Evolutionary conservation across 2,329 filamentous ascomycete species (phyloP).

Genomic region (Monilinia fructigena): DNA sequence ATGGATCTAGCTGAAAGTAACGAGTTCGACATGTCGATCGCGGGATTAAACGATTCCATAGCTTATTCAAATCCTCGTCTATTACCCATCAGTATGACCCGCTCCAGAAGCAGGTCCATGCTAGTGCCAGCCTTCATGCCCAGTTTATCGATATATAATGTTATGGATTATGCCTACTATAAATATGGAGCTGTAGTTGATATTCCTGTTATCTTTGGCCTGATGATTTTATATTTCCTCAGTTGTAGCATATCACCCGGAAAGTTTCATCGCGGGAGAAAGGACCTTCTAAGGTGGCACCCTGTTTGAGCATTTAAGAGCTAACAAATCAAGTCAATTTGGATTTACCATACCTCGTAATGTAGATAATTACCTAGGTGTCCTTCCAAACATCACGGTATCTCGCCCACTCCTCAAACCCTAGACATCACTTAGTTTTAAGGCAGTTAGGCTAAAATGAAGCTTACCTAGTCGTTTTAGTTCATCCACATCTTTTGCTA

Average conservation of each 20-base stretch:
- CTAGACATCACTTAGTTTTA: slow-evolving; percentile 39
- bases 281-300: background rate
- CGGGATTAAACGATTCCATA: background rate
- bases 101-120: slow-evolving; percentile 7
- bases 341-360: background rate
- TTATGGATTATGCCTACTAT: slow-evolving; percentile 6
- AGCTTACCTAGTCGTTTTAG: slow-evolving; percentile 53
- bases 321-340: slow-evolving; percentile 6
- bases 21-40: background rate
- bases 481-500: slow-evolving; percentile 51
- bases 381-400: slow-evolving; percentile 57
- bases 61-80: slow-evolving; percentile 9
- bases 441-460: background rate
- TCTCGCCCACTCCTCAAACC: slow-evolving; percentile 57
- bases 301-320: background rate
- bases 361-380: slow-evolving; percentile 20
- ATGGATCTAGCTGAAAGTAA: background rate
- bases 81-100: slow-evolving; percentile 10
- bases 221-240: slow-evolving; percentile 1
- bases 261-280: background rate
- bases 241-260: background rate
- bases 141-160: slow-evolving; percentile 5
- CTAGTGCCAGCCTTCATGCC: slow-evolving; percentile 13
- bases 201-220: background rate
- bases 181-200: slow-evolving; percentile 9